Conservation (phyloP, 495 filamentous ascomycete species). For the Rusavskia elegans region DNA sequence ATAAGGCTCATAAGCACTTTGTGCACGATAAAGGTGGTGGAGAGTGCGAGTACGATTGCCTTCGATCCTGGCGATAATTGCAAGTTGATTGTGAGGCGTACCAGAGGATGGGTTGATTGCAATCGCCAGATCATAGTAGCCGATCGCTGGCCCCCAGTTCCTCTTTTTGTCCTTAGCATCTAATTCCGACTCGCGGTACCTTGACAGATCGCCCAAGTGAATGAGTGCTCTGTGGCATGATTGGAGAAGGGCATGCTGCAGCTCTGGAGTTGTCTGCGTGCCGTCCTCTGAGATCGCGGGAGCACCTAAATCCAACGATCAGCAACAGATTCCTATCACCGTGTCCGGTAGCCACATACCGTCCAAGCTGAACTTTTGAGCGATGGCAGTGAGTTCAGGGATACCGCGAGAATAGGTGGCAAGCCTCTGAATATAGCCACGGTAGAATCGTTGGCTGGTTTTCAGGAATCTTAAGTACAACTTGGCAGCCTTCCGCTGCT, state of each 20-base stretch:
- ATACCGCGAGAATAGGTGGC: slow-evolving; percentile 57
- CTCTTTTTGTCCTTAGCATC: slow-evolving; percentile 46
- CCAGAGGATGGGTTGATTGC: slow-evolving; percentile 66
- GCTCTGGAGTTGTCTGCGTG: neutral
- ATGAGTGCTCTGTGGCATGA: slow-evolving; percentile 78
- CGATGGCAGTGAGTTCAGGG: slow-evolving; percentile 54
- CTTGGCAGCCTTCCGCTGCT: slow-evolving; percentile 63
- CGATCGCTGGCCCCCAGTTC: slow-evolving; percentile 65
- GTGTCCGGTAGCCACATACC: slow-evolving; percentile 17
- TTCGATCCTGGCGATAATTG: slow-evolving; percentile 64
- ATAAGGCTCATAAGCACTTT: slow-evolving; percentile 56
- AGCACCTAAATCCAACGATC: neutral
- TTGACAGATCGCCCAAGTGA: slow-evolving; percentile 75
- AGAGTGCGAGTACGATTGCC: slow-evolving; percentile 64
- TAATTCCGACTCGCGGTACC: slow-evolving; percentile 67
- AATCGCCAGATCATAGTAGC: slow-evolving; percentile 72
- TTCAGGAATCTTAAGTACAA: slow-evolving; percentile 74
- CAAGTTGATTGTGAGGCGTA: slow-evolving; percentile 72
- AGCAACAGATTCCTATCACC: too few relatives aligned
- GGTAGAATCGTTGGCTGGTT: slow-evolving; percentile 72
- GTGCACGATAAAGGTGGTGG: slow-evolving; percentile 76
- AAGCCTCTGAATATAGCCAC: slow-evolving; percentile 63
- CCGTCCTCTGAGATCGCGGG: neutral
- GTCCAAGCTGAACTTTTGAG: slow-evolving; percentile 48
- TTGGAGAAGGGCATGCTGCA: slow-evolving; percentile 34